Conservation (phyloP, 140 eudicot species). For the Oenanthe javanica region DNA sequence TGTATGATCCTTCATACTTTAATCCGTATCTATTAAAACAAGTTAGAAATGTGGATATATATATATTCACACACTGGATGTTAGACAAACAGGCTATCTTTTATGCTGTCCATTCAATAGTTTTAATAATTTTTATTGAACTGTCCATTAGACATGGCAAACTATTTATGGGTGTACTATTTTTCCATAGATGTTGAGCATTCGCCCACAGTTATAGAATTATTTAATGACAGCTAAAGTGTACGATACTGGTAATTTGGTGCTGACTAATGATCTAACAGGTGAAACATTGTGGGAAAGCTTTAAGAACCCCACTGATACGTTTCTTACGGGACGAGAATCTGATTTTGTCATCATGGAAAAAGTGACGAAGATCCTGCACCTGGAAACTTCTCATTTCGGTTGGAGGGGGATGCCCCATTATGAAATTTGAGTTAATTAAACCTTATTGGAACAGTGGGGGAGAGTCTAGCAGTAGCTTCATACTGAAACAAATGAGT, state of each 20-base stretch:
- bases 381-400: constrained; percentile 37
- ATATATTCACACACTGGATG: too few species aligned
- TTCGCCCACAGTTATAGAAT: too few species aligned
- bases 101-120: too few species aligned
- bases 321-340: not conserved
- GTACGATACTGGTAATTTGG: constrained; percentile 48
- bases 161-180: too few species aligned
- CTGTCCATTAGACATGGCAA: too few species aligned
- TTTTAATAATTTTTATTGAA: too few species aligned
- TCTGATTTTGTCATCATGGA: constrained; percentile 22
- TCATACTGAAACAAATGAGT: not conserved
- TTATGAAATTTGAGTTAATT: not conserved
- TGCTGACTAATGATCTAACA: constrained; percentile 21
- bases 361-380: constrained; percentile 47
- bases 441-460: constrained; percentile 10
- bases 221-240: not conserved
- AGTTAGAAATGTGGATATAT: too few species aligned
- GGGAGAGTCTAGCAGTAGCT: not conserved
- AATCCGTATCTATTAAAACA: too few species aligned
- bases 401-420: not conserved
- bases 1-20: too few species aligned
- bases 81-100: too few species aligned
- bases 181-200: too few species aligned
- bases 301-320: constrained; percentile 7
- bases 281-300: constrained; percentile 42